Conservation (phyloP, 2,329 filamentous ascomycete genomes). For the Albophoma yamanashiensis region DNA sequence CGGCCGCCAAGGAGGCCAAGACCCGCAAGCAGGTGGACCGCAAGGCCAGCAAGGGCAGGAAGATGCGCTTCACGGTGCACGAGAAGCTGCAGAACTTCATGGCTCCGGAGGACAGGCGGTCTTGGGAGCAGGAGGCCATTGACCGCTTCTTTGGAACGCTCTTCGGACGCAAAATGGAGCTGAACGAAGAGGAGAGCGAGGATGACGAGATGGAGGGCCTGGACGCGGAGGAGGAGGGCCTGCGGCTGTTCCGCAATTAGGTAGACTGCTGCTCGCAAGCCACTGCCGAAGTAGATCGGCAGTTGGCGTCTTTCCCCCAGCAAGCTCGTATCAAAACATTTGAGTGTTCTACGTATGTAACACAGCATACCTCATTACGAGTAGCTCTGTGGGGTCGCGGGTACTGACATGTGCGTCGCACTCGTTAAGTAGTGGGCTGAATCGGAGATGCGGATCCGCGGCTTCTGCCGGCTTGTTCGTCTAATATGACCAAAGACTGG, state of each 20-base stretch:
- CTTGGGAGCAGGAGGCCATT: constrained; percentile 72
- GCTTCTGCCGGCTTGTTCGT: too few species aligned
- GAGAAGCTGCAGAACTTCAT: constrained; percentile 98
- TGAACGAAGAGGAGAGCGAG: constrained; percentile 47
- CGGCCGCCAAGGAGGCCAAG: constrained; percentile 66
- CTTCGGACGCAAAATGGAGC: constrained; percentile 57
- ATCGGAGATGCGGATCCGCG: not conserved
- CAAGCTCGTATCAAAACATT: not conserved
- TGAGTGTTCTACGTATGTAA: not conserved
- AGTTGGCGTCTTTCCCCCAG: not conserved
- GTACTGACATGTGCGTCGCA: too few species aligned
- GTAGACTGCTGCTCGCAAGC: not conserved
- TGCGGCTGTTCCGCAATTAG: constrained; percentile 41
- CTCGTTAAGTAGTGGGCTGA: too few species aligned
- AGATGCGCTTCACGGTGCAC: constrained; percentile 88
- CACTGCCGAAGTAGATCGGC: not conserved
- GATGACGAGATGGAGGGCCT: constrained; percentile 41
- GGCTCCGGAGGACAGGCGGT: constrained; percentile 74
- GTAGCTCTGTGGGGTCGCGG: not conserved
- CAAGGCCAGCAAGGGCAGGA: constrained; percentile 88
- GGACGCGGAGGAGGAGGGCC: constrained; percentile 40
- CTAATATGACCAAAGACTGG: not conserved
- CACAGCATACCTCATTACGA: not conserved
- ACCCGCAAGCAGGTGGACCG: constrained; percentile 78
- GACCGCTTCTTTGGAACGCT: constrained; percentile 68